Base-by-base conservation (phyloP, 495 filamentous ascomycete species). In the Choiromyces venosus region DNA sequence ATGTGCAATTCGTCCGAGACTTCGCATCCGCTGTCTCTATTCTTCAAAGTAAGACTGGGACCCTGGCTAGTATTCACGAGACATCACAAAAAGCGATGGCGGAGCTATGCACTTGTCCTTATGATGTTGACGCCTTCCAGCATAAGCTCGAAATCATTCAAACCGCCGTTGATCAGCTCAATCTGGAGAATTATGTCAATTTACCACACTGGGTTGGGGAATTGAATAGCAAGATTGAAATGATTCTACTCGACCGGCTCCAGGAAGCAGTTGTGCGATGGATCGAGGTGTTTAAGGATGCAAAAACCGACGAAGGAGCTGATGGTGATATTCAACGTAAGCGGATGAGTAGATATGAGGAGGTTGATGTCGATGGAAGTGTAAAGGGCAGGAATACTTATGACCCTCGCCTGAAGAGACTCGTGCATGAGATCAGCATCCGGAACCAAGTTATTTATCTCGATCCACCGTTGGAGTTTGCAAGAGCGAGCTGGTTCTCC, bases 391-490 rank as follows among this genome's bases (percentile, higher is more conserved):
- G 84, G 80, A 69, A 78, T 19, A 77, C 81, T 21, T 84, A 85
- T 72, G 83, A 84, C 18, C 90, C 90, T 0, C 85, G 85, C 36
- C 85, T 91, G 74, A 90, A 89, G 75, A 88, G 86, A 38, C 86
- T 97, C 56, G 84, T 93, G 39, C 93, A 97, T 79, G 95, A 98
- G 80, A 90, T 99, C 38, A 92, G 92, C 6, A 98, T 98, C 89
- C 91, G 91, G 38, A 97, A 98, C 76, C 96, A 98, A 82, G 88
- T 96, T 78, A 95, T 99, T 68, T 96, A 94, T 77, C 87, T 99
- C 37, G 94, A 97, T 66, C 95, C 95, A 2, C 95, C 95, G 19
- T 84, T 97, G 25, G 93, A 97, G 81, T 96, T 88, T 82, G 94
- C 95, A 40, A 88, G 94, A 70, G 93, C 94, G 16, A 95, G 90